Percentiles rank a stretch among this genome's conserved stretches.
Conservation (phyloP, 441 rosid species). For the Erodium trifolium region DNA sequence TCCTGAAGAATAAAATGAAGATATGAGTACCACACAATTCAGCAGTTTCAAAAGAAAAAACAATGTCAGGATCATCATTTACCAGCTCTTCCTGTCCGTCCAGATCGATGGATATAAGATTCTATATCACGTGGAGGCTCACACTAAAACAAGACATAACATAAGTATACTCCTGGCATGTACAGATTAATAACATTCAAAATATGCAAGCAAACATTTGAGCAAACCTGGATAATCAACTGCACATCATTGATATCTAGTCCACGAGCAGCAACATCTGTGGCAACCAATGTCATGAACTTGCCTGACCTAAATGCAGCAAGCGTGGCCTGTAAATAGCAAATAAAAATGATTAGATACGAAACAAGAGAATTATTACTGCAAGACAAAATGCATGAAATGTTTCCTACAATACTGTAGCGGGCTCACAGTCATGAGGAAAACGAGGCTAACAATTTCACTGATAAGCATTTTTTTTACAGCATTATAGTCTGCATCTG, state of each 20-base stretch:
- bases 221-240: slow-evolving; percentile 77
- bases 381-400: neutral
- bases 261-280: slow-evolving; percentile 95
- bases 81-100: slow-evolving; percentile 98
- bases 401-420: neutral
- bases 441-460: neutral
- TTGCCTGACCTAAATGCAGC: slow-evolving; percentile 83
- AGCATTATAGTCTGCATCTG: neutral
- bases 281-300: slow-evolving; percentile 81
- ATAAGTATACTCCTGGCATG: slow-evolving; percentile 15
- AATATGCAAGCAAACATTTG: neutral
- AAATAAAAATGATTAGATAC: neutral
- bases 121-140: slow-evolving; percentile 97
- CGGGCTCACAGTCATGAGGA: neutral
- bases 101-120: slow-evolving; percentile 92
- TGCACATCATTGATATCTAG: slow-evolving; percentile 94
- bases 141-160: slow-evolving; percentile 37
- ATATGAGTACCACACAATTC: slow-evolving; percentile 17
- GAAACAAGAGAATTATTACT: too few species aligned
- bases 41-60: neutral
- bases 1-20: slow-evolving; percentile 33
- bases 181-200: neutral
- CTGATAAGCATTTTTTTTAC: neutral
- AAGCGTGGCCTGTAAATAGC: slow-evolving; percentile 58
- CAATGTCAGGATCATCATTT: slow-evolving; percentile 10